Conservation (phyloP, 2,329 filamentous ascomycete genomes). For the Fusarium sp. region DNA sequence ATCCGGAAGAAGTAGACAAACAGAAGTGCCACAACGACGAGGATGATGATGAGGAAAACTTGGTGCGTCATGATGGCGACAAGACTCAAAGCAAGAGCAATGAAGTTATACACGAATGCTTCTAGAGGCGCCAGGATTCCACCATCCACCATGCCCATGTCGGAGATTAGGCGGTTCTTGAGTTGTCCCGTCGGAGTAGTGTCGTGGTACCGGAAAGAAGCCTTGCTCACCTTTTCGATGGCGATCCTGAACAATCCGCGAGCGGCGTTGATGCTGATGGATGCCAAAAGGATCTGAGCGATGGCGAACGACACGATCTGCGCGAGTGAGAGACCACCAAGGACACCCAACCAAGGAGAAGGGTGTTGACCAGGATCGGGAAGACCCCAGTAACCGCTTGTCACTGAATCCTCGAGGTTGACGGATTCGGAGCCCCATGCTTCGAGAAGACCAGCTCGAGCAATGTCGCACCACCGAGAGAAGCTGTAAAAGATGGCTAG, state of each 20-base stretch:
- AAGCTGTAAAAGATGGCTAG: constrained; percentile 72
- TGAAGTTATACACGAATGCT: constrained; percentile 74
- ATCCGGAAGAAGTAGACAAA: constrained; percentile 81
- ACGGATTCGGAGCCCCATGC: constrained; percentile 78
- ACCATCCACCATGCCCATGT: constrained; percentile 90
- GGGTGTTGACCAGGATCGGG: constrained; percentile 77
- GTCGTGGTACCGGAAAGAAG: constrained; percentile 92
- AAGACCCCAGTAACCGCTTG: constrained; percentile 46
- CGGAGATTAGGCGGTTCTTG: constrained; percentile 92
- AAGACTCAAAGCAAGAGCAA: constrained; percentile 80
- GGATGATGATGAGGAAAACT: constrained; percentile 80
- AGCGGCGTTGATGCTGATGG: constrained; percentile 84
- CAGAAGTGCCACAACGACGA: constrained; percentile 72
- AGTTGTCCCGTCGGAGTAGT: constrained; percentile 88
- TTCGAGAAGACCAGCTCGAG: constrained; percentile 85
- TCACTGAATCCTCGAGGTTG: constrained; percentile 29
- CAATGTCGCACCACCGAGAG: constrained; percentile 74
- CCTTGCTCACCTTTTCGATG: constrained; percentile 78
- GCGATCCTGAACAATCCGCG: constrained; percentile 80
- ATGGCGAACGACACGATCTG: constrained; percentile 71
- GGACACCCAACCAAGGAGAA: constrained; percentile 78
- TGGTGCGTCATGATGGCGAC: constrained; percentile 84
- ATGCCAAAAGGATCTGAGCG: constrained; percentile 75
- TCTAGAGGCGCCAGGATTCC: constrained; percentile 83
- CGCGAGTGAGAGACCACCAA: constrained; percentile 72